Base-by-base conservation (phyloP, 192 early-diverging fungal genomes). In the Cladochytrium replicatum region DNA sequence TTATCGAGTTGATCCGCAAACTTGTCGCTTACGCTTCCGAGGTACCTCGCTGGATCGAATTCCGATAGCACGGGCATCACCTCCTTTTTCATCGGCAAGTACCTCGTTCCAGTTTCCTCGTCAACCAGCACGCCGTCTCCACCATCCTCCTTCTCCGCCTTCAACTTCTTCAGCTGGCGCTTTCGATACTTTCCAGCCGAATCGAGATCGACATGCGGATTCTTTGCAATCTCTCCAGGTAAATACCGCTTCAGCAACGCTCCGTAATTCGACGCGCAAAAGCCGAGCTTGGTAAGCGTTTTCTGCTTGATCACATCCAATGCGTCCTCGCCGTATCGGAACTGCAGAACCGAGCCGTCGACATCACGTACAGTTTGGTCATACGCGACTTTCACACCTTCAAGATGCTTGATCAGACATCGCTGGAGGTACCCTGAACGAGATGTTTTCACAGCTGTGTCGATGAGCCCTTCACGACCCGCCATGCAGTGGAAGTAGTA, bases 381-480 rank as follows among this genome's bases (percentile, higher is more conserved):
- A 66, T 99, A 99, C 58, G 91, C 83, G 0, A 97, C 93, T 38
- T 68, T 69, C 38, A 97, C 71, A 40, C 93, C 89, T 75, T 99
- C 96, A 61, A 99, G 64, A 54, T 94, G 92, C 77, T 99, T 99
- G 61, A 99, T 94, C 51, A 99, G 76, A 74, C 96, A 97, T 60
- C 96, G 87, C 66, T 99, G 96, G 50, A 99, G 68, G 61, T 99
- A 99, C 27, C 96, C 96, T 11, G 96, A 97, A 51, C 91, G 84
- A 39, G 94, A 92, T 0, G 96, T 99, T 74, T 99, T 99, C 64
- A 99, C 96, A 50, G 96, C 96, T 5, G 96, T 99, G 74, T 99
- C 96, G 48, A 99, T 97, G n/a, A 99, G 72, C 50, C 96, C 96
- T 76, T 99, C 96, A 68, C 96, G 87, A 58, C 96, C 96, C 50